Evolutionary conservation across 2,329 filamentous ascomycete species (phyloP).

Genomic region (Myriosclerotinia scirpicola): DNA sequence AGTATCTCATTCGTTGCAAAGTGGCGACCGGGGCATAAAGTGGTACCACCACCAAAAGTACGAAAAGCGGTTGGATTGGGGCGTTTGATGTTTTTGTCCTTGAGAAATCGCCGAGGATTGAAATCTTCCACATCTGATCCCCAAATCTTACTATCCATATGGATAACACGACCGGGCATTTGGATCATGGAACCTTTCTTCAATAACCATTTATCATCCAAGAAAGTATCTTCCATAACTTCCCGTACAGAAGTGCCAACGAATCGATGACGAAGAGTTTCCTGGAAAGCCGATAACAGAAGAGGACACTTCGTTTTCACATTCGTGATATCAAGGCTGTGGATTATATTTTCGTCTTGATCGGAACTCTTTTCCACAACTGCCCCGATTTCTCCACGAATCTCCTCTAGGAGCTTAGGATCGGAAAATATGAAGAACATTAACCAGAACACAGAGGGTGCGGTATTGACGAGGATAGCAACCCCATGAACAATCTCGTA

Average conservation of each 20-base stretch:
- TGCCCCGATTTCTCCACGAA: conserved; percentile 32
- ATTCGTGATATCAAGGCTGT: conserved; percentile 12
- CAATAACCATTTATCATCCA: conserved; percentile 37
- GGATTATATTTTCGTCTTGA: neutral
- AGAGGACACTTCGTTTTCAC: conserved; percentile 40
- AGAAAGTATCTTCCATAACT: conserved; percentile 42
- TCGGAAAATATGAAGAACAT: conserved; percentile 44
- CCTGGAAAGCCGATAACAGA: conserved; percentile 45
- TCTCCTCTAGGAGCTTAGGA: conserved; percentile 35
- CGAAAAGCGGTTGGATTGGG: too few relatives aligned
- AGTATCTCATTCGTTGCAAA: too few relatives aligned
- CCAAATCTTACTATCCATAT: too few relatives aligned
- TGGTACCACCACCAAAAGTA: too few relatives aligned
- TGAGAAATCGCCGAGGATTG: too few relatives aligned
- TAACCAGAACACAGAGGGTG: conserved; percentile 31
- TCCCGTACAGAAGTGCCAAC: conserved; percentile 43
- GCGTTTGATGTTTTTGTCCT: conserved; percentile 15
- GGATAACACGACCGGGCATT: too few relatives aligned
- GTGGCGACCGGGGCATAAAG: too few relatives aligned
- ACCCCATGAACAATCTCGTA: too few relatives aligned
- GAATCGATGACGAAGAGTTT: conserved; percentile 43
- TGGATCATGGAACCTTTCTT: too few relatives aligned
- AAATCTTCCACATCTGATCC: too few relatives aligned
- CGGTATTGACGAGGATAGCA: too few relatives aligned
- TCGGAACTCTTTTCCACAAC: neutral